Conservation (phyloP, 192 early-diverging fungal species). For the Chytriomyces hyalinus region DNA sequence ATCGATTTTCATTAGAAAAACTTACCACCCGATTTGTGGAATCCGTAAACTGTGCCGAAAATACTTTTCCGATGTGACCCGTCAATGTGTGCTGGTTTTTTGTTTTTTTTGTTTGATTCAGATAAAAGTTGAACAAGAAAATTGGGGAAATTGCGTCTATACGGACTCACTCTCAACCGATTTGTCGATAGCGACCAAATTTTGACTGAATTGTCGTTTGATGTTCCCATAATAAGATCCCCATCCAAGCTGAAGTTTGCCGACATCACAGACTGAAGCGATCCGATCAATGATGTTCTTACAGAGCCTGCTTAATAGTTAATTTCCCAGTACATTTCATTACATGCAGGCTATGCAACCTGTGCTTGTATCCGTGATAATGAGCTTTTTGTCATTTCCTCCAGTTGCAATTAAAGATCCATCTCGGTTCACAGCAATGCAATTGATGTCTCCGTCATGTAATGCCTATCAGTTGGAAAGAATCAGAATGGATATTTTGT, state of each 20-base stretch:
- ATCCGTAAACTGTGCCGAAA: constrained; percentile 84
- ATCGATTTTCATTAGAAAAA: neutral
- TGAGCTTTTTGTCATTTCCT: constrained; percentile 80
- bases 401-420: constrained; percentile 80
- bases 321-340: no score
- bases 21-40: constrained; percentile 72
- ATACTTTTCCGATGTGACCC: constrained; percentile 94
- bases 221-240: constrained; percentile 77
- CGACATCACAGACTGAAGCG: constrained; percentile 83
- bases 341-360: constrained; percentile 48
- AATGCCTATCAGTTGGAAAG: constrained; percentile 44
- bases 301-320: constrained; percentile 40
- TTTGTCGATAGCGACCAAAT: constrained; percentile 84
- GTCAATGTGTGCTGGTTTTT: constrained; percentile 80
- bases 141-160: neutral
- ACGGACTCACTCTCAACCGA: constrained; percentile 62
- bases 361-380: constrained; percentile 76
- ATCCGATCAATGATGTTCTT: constrained; percentile 73
- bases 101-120: no score
- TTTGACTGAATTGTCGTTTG: constrained; percentile 89
- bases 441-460: constrained; percentile 83
- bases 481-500: neutral
- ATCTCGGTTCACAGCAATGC: constrained; percentile 72
- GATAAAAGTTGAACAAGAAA: neutral
- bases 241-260: constrained; percentile 74